Evolutionary conservation across 345 rosid species (phyloP).

Genomic region (Erysimum cheiranthoides): DNA sequence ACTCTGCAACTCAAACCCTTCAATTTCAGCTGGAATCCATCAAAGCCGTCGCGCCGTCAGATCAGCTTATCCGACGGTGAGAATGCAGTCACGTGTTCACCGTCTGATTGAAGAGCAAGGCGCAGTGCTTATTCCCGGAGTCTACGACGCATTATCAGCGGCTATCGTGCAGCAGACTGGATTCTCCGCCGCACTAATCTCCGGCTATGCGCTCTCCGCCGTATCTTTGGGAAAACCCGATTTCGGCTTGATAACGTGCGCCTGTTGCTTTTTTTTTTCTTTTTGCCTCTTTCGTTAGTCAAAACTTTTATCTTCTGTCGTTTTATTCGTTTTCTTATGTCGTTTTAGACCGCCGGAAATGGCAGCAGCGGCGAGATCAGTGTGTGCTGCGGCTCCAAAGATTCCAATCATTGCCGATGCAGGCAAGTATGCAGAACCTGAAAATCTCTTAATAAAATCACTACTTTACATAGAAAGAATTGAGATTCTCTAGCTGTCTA

Average conservation of each 20-base stretch:
- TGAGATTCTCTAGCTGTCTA: neutral
- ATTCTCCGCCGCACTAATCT: conserved; percentile 56
- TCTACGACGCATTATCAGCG: conserved; percentile 63
- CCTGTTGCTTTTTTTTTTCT: neutral
- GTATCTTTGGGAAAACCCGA: conserved; percentile 59
- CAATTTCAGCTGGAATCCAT: conserved; percentile 4
- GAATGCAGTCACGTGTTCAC: conserved; percentile 56
- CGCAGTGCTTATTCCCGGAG: conserved; percentile 54
- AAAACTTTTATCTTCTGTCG: neutral
- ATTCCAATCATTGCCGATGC: conserved; percentile 55
- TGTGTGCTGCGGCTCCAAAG: conserved; percentile 54
- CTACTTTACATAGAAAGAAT: neutral
- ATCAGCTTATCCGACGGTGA: conserved; percentile 47
- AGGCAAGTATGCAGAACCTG: conserved; percentile 34
- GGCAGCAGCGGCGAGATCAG: conserved; percentile 56
- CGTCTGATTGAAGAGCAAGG: conserved; percentile 61
- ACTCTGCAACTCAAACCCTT: conserved; percentile 18
- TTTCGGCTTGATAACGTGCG: conserved; percentile 59
- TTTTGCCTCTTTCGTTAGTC: neutral
- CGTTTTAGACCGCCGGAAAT: conserved; percentile 57
- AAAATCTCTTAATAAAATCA: neutral
- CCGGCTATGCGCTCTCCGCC: conserved; percentile 63
- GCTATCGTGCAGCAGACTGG: conserved; percentile 57
- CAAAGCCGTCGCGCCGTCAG: conserved; percentile 28
- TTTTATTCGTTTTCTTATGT: conserved; percentile 20